These are phyloP conservation scores for Mycosphaerella sp. DNA, from an alignment of 2,329 filamentous ascomycete species.

Conservation along the genomic window DNA sequence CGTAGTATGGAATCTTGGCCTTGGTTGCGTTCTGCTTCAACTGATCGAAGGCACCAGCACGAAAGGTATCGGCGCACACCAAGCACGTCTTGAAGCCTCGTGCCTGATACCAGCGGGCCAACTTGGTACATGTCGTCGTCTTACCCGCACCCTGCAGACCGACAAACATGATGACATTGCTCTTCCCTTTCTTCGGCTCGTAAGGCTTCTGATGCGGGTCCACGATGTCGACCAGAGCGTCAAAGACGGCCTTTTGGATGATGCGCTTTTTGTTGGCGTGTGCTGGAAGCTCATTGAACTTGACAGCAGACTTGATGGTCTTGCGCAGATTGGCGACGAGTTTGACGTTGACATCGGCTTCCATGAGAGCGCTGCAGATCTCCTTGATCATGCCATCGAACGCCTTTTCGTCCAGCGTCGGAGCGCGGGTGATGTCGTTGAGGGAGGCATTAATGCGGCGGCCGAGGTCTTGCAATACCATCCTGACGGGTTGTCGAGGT, in stretches of 20 bases:
- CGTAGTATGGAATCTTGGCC: slow-evolving; percentile 98
- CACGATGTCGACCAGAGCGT: slow-evolving; percentile 91
- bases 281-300: slow-evolving; percentile 86
- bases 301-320: slow-evolving; percentile 83
- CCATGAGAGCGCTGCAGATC: slow-evolving; percentile 89
- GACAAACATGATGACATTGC: slow-evolving; percentile 99
- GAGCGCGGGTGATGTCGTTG: slow-evolving; percentile 83
- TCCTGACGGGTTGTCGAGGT: slow-evolving; percentile 36
- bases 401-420: slow-evolving; percentile 94
- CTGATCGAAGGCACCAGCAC: slow-evolving; percentile 96
- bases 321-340: slow-evolving; percentile 87
- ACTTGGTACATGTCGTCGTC: slow-evolving; percentile 95
- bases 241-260: slow-evolving; percentile 96
- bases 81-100: slow-evolving; percentile 88
- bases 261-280: slow-evolving; percentile 97
- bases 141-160: slow-evolving; percentile 96
- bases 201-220: slow-evolving; percentile 93
- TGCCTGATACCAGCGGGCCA: slow-evolving; percentile 89
- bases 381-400: slow-evolving; percentile 99
- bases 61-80: slow-evolving; percentile 97
- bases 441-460: slow-evolving; percentile 98
- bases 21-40: slow-evolving; percentile 98
- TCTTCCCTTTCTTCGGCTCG: slow-evolving; percentile 91
- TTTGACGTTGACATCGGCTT: slow-evolving; percentile 94
- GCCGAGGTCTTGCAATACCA: slow-evolving; percentile 99